Percentiles rank a stretch among this genome's conserved stretches.
phyloP scores from a whole-genome alignment of 1,139 yeast species.

The Hansenula anomala region DNA sequence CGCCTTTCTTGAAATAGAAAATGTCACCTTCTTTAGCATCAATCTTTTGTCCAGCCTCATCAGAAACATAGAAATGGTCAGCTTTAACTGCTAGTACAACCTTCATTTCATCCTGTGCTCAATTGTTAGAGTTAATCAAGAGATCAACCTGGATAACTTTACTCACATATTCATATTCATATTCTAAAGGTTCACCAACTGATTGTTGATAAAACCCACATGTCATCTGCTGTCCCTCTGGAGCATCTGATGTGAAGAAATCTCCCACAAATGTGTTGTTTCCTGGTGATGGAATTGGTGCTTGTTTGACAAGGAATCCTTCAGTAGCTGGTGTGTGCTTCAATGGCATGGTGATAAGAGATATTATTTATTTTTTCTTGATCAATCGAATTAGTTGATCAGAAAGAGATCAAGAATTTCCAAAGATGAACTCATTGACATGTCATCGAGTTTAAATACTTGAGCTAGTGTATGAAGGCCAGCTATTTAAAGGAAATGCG shows the following conservation, averaged over 20 bases:
- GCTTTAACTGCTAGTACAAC: constrained; percentile 62
- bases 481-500: too few species aligned
- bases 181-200: constrained; percentile 60
- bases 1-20: constrained; percentile 62
- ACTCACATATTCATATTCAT: constrained; percentile 49
- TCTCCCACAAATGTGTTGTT: constrained; percentile 67
- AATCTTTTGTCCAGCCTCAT: constrained; percentile 51
- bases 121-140: too few species aligned
- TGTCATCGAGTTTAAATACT: too few species aligned
- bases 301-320: constrained; percentile 52
- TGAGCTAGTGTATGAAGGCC: too few species aligned
- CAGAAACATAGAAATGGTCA: constrained; percentile 48
- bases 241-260: constrained; percentile 52
- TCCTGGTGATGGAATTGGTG: constrained; percentile 46
- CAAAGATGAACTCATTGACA: too few species aligned
- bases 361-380: too few species aligned
- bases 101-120: constrained; percentile 58
- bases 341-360: constrained; percentile 44
- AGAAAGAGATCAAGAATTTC: too few species aligned
- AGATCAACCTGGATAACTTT: background rate
- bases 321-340: constrained; percentile 47
- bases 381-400: too few species aligned
- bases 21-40: constrained; percentile 61
- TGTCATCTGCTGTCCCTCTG: constrained; percentile 51
- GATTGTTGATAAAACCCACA: constrained; percentile 69